Conservation (phyloP, 2,329 filamentous ascomycete species). For the Peltaster fructicola region DNA sequence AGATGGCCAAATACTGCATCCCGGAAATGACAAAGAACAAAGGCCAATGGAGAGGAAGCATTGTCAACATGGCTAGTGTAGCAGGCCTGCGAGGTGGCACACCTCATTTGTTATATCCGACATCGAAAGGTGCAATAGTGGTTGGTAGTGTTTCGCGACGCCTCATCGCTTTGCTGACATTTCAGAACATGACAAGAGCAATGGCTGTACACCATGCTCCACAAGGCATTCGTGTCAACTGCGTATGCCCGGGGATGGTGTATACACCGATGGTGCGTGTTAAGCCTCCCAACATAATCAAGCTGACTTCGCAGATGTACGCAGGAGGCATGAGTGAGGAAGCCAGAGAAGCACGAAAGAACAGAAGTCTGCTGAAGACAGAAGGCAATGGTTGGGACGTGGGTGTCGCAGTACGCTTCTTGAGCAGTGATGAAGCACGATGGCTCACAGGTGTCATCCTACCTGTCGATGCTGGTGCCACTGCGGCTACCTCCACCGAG, state of each 20-base stretch:
- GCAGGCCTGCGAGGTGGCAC: slow-evolving; percentile 38
- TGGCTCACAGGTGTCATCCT: slow-evolving; percentile 33
- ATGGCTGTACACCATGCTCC: slow-evolving; percentile 38
- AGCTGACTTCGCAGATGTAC: slow-evolving; percentile 40
- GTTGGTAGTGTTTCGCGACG: slow-evolving; percentile 7
- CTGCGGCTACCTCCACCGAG: slow-evolving; percentile 25
- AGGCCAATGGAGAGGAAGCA: slow-evolving; percentile 29
- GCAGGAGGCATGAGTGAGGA: slow-evolving; percentile 32
- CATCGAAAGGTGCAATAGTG: slow-evolving; percentile 35
- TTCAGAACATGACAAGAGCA: slow-evolving; percentile 34
- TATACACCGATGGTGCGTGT: slow-evolving; percentile 9
- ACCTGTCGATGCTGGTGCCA: slow-evolving; percentile 31
- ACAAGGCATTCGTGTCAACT: slow-evolving; percentile 36
- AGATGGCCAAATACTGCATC: slow-evolving; percentile 44
- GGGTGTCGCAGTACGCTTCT: slow-evolving; percentile 32
- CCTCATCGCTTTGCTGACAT: slow-evolving; percentile 1
- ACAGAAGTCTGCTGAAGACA: slow-evolving; percentile 33
- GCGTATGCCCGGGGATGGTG: slow-evolving; percentile 31
- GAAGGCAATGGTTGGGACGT: slow-evolving; percentile 39
- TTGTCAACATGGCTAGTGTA: slow-evolving; percentile 47
- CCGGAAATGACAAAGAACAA: slow-evolving; percentile 41
- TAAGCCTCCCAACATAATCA: slow-evolving; percentile 24
- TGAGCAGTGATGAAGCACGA: slow-evolving; percentile 34
- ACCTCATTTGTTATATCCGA: slow-evolving; percentile 36
- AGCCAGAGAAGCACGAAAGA: slow-evolving; percentile 30